Base-by-base conservation (phyloP, 306 rosid genomes). In the Vigna radiata region DNA sequence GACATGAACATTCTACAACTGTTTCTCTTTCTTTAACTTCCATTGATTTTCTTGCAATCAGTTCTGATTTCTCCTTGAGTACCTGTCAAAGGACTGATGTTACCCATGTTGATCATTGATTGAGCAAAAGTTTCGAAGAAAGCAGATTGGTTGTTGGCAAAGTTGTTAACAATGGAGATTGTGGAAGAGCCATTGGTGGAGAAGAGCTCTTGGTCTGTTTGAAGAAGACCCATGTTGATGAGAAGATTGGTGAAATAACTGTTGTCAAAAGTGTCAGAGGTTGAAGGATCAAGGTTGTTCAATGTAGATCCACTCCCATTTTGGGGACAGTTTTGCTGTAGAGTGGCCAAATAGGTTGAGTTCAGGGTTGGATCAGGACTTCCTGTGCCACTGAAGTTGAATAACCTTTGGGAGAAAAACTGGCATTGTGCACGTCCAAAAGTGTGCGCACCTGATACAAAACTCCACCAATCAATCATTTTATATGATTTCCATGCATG, bases 71-170 rank as follows among this genome's bases (percentile, higher is more conserved):
- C 81, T 44, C 98, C 98, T 4, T 72, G 88, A 8, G 17, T 87
- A 16, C 88, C 93, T 1, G 89, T 88, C 29, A 85, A 78, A 0
- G 91, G 93, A 48, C 83, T 84, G 1, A 93, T 89, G 59, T 88
- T 89, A 4, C 93, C 98, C 96, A 93, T 90, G 11, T 88, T 93
- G 11, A 89, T 84, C 91, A 88, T 89, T 9, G 98, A 86, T 36
- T 76, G 85, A 36, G 86, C 91, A 76, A 93, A 93, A 5, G 78
- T 84, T 8, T 46, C 29, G 54, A 88, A 87, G 81, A 91, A 91
- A 1, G 93, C 88, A 0, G 74, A 74, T 46, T 89, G 90, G 75
- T 86, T 86, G 79, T 50, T 75, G 72, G 84, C 83, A 52, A 87
- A 91, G 75, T 36, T 84, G 50, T 85, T 89, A 16, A 89, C 91